phyloP scores from a whole-genome alignment of 805 yeast genomes.

The Metschnikowia borealis region DNA sequence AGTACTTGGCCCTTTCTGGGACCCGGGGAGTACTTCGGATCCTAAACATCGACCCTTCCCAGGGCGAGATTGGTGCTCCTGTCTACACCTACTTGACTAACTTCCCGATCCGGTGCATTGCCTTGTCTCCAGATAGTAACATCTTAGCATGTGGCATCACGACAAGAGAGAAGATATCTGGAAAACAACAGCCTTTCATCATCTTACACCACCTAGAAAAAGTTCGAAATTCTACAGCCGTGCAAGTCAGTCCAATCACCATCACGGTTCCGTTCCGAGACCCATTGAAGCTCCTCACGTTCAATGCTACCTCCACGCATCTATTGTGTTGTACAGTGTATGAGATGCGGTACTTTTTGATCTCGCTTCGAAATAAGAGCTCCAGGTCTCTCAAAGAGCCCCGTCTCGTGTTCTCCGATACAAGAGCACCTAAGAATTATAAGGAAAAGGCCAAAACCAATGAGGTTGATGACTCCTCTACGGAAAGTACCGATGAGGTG shows the following conservation, averaged over 20 bases:
- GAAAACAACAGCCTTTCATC: constrained; percentile 72
- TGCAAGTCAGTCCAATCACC: constrained; percentile 54
- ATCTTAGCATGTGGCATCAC: constrained; percentile 78
- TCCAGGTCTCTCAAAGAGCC: constrained; percentile 34
- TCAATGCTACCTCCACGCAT: constrained; percentile 68
- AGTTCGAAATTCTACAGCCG: constrained; percentile 3
- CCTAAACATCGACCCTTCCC: constrained; percentile 41
- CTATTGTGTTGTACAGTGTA: constrained; percentile 71
- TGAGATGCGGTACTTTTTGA: constrained; percentile 76
- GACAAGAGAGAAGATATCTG: constrained; percentile 66
- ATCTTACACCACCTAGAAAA: constrained; percentile 46
- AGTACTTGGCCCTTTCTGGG: constrained; percentile 63
- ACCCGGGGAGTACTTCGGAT: constrained; percentile 69
- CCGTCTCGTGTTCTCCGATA: constrained; percentile 37
- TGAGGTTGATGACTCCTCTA: constrained; percentile 15
- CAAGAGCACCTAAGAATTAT: constrained; percentile 6
- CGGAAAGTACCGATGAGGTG: constrained; percentile 7
- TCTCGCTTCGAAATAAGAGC: constrained; percentile 57
- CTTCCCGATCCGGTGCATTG: constrained; percentile 76
- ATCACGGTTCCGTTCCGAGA: constrained; percentile 84
- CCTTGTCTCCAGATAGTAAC: constrained; percentile 60
- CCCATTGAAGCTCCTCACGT: constrained; percentile 69
- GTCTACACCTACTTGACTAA: constrained; percentile 65
- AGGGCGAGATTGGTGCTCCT: constrained; percentile 47
- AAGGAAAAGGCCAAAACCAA: constrained; percentile 13